These are phyloP conservation scores for Kluyveromyces lactis DNA, from an alignment of 805 yeast genomes.

Conservation along the genomic window DNA sequence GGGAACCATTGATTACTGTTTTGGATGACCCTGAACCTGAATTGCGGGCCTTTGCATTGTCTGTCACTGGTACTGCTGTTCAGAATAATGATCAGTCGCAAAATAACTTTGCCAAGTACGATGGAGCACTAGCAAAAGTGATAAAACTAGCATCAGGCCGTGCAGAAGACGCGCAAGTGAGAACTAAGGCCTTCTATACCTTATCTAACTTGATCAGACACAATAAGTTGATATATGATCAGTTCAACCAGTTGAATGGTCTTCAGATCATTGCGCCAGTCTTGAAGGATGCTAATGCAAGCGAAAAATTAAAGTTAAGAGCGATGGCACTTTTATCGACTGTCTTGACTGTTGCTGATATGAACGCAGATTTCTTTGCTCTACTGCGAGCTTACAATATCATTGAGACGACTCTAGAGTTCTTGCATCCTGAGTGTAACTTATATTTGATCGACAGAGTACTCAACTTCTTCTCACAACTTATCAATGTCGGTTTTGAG, in stretches of 20 bases:
- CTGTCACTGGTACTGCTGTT: conserved; percentile 82
- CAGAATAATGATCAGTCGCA: conserved; percentile 83
- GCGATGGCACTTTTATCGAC: conserved; percentile 52
- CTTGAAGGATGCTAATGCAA: conserved; percentile 12
- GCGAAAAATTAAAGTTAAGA: conserved; percentile 42
- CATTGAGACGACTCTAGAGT: conserved; percentile 22
- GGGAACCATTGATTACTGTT: conserved; percentile 61
- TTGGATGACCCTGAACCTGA: conserved; percentile 37
- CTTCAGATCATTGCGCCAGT: conserved; percentile 44
- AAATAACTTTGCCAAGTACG: conserved; percentile 48
- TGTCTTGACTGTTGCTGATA: conserved; percentile 44
- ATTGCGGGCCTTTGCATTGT: conserved; percentile 53
- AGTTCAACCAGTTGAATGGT: conserved; percentile 53
- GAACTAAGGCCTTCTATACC: conserved; percentile 68
- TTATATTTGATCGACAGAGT: conserved; percentile 50
- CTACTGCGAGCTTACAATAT: conserved; percentile 30
- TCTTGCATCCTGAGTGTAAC: conserved; percentile 24
- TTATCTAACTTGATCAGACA: conserved; percentile 68
- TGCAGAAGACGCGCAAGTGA: conserved; percentile 29
- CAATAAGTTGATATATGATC: conserved; percentile 43
- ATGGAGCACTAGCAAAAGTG: conserved; percentile 39
- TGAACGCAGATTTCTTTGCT: conserved; percentile 30
- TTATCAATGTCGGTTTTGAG: conserved; percentile 36
- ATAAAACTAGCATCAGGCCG: conserved; percentile 32
- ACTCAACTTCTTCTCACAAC: conserved; percentile 40